Evolutionary conservation across 371 early-diverging fungal genomes (phyloP).

Genomic region (Syncephalis fuscata): DNA sequence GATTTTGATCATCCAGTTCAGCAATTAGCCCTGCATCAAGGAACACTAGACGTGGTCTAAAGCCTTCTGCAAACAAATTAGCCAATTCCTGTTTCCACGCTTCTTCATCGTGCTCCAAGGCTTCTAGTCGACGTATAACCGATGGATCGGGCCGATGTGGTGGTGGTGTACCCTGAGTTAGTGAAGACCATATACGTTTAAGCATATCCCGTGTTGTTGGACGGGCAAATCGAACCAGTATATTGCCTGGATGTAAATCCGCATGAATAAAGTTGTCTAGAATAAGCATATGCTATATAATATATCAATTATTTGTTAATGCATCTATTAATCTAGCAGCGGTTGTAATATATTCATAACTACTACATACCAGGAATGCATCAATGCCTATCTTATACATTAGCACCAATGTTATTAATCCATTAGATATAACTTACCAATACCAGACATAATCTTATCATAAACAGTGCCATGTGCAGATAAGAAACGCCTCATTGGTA

Average conservation of each 20-base stretch:
- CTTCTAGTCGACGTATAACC: conserved; percentile 11
- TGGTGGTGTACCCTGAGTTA: neutral
- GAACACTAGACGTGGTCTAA: conserved; percentile 59
- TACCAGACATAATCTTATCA: conserved; percentile 53
- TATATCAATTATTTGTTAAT: neutral
- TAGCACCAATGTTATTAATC: conserved; percentile 1
- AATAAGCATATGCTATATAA: conserved; percentile 61
- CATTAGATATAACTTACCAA: conserved; percentile 26
- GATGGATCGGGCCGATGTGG: conserved; percentile 4
- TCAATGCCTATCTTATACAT: no score
- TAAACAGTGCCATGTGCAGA: conserved; percentile 27
- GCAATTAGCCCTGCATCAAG: conserved; percentile 86
- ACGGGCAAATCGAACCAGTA: conserved; percentile 68
- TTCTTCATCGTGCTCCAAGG: conserved; percentile 10
- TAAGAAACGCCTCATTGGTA: conserved; percentile 59
- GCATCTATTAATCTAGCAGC: neutral
- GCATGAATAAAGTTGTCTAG: conserved; percentile 88
- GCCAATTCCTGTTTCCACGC: conserved; percentile 29
- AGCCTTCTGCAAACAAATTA: conserved; percentile 38
- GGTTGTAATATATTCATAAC: neutral
- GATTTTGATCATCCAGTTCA: conserved; percentile 44
- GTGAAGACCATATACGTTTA: neutral
- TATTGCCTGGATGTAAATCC: conserved; percentile 90
- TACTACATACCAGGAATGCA: conserved; percentile 28
- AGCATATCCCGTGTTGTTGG: conserved; percentile 15